phyloP scores from a whole-genome alignment of 1,284 basidiomycete species.

The Xerocomus amazonicus region DNA sequence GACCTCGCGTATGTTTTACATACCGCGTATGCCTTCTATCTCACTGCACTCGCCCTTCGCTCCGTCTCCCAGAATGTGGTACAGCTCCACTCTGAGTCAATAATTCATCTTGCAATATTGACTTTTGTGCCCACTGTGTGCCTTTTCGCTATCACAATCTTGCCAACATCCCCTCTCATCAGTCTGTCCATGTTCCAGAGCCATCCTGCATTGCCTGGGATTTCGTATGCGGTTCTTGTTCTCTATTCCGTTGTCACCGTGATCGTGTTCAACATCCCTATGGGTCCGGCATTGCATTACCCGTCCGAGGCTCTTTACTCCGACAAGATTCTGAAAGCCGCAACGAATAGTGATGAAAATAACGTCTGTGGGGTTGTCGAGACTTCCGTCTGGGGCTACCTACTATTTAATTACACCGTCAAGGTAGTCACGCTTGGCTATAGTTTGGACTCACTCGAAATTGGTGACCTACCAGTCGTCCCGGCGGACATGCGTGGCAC shows the following conservation, averaged over 20 bases:
- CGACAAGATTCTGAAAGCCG: slow-evolving; percentile 56
- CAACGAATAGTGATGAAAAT: slow-evolving; percentile 53
- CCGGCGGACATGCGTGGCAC: slow-evolving; percentile 68
- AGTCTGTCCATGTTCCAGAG: slow-evolving; percentile 9
- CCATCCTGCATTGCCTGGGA: slow-evolving; percentile 12
- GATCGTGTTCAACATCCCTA: slow-evolving; percentile 57
- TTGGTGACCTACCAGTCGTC: slow-evolving; percentile 81
- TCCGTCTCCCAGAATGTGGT: slow-evolving; percentile 53
- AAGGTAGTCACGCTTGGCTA: slow-evolving; percentile 82
- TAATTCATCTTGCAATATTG: slow-evolving; percentile 65
- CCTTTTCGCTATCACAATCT: slow-evolving; percentile 48
- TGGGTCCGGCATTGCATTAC: slow-evolving; percentile 72
- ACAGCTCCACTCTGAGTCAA: slow-evolving; percentile 53
- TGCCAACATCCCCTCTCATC: slow-evolving; percentile 41
- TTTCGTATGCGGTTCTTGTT: slow-evolving; percentile 28
- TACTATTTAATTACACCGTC: slow-evolving; percentile 78
- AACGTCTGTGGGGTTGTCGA: slow-evolving; percentile 65
- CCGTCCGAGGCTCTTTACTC: slow-evolving; percentile 72
- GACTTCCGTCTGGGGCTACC: slow-evolving; percentile 25
- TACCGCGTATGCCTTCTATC: slow-evolving; percentile 57
- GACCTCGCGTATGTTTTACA: slow-evolving; percentile 49
- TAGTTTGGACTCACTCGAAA: slow-evolving; percentile 68
- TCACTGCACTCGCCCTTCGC: slow-evolving; percentile 48
- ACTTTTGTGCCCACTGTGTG: slow-evolving; percentile 52
- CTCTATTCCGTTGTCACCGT: slow-evolving; percentile 30